Base-by-base conservation (phyloP, 345 rosid genomes). In the Corchorus olitorius region DNA sequence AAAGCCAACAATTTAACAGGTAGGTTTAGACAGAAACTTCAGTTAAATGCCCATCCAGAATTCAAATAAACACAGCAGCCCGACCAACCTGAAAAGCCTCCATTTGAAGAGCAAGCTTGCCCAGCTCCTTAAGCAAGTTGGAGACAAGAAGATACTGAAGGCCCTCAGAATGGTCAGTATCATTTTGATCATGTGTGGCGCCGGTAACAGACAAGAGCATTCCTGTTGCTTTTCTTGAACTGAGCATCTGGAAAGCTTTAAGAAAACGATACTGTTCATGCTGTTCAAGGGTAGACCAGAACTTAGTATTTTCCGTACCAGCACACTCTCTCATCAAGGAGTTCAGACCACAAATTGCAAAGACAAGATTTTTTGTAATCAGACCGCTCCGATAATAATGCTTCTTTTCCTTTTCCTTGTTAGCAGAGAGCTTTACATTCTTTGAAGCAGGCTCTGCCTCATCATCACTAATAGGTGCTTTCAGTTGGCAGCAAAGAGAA, bases 401-500 rank as follows among this genome's bases (percentile, higher is more conserved):
- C n/a, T 39, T 11, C 6, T 17, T 35, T 37, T 54, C 49, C 10
- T 54, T 39, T 37, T 71, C 63, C 50, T 54, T 71, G 63, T 54
- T 71, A 54, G 34, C n/a, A 52, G 33, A 14, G 4, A 50, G 22
- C 15, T 12, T 69, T 33, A 50, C 27, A 33, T 73, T 54, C 39
- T 43, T 43, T 3, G 50, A 14, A 43, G 81, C 76, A 54, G 78
- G 62, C 35, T n/a, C n/a, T n/a, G n/a, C n/a, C n/a, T 80, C 87
- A 75, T 79, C 77, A 67, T 83, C 89, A 4, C 62, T 76, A 17
- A 80, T 80, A 76, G 81, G 89, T 34, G 84, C 84, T 83, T 89
- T 88, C 65, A 93, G 77, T 78, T 92, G 97, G 87, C 81, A 82
- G 85, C 91, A 92, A 64, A 92, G 86, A 65, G 93, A 95, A 81